These are phyloP conservation scores for Sarocladium kiliense DNA, from an alignment of 2,329 filamentous ascomycete species.

Conservation along the genomic window DNA sequence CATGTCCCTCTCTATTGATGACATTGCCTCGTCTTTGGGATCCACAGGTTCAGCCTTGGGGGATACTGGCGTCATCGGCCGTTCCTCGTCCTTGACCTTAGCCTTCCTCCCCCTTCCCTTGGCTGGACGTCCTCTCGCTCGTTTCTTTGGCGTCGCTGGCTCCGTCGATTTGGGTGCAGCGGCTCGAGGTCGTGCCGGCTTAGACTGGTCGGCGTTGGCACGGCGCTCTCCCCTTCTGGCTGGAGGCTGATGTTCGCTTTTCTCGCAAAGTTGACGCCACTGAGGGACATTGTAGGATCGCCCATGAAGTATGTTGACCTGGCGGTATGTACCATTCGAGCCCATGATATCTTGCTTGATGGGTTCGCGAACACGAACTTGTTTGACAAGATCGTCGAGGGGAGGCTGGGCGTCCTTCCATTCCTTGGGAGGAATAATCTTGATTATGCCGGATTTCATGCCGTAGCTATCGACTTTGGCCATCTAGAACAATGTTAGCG, in stretches of 20 bases:
- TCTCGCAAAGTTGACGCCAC: slow-evolving; percentile 89
- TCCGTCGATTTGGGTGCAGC: slow-evolving; percentile 21
- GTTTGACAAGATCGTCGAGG: slow-evolving; percentile 82
- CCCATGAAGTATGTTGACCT: slow-evolving; percentile 95
- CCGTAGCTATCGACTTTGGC: slow-evolving; percentile 87
- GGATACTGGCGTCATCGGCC: slow-evolving; percentile 55
- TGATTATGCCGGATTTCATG: slow-evolving; percentile 96
- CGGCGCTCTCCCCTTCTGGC: slow-evolving; percentile 81
- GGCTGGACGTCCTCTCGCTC: slow-evolving; percentile 29
- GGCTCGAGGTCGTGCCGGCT: slow-evolving; percentile 34
- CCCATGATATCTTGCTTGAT: slow-evolving; percentile 99
- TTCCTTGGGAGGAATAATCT: slow-evolving; percentile 88
- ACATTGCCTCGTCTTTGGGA: slow-evolving; percentile 27
- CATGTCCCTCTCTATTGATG: slow-evolving; percentile 32
- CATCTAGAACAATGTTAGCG: slow-evolving; percentile 43
- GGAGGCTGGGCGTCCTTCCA: slow-evolving; percentile 79
- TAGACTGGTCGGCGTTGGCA: slow-evolving; percentile 51
- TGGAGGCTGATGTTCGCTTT: slow-evolving; percentile 92
- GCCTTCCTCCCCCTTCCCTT: slow-evolving; percentile 29
- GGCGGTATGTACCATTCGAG: slow-evolving; percentile 89
- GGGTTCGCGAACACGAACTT: slow-evolving; percentile 89
- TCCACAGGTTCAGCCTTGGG: slow-evolving; percentile 38
- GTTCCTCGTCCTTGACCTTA: slow-evolving; percentile 39
- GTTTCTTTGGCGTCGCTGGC: slow-evolving; percentile 32
- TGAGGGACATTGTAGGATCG: slow-evolving; percentile 94